Evolutionary conservation across 768 basidiomycete species (phyloP).

Genomic region (Termitomyces sp.): DNA sequence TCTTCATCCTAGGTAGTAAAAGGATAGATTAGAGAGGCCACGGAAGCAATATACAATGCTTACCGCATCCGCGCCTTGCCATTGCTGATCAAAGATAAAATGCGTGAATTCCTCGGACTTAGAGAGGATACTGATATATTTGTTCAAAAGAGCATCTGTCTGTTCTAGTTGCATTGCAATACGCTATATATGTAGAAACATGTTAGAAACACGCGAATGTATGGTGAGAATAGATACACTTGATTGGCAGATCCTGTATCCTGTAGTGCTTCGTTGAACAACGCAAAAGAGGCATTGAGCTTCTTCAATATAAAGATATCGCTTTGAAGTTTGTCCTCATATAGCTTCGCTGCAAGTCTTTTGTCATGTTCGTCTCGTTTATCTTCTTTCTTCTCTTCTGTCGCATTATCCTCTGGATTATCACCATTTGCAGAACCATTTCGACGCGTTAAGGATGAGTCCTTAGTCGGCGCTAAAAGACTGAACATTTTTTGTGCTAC

Average conservation of each 20-base stretch:
- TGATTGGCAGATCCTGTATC: constrained; percentile 66
- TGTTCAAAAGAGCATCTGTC: constrained; percentile 69
- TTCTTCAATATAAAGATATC: constrained; percentile 71
- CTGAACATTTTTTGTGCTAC: constrained; percentile 10
- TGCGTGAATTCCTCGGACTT: constrained; percentile 65
- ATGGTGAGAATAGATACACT: constrained; percentile 30
- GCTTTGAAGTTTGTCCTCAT: constrained; percentile 71
- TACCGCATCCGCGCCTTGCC: constrained; percentile 71
- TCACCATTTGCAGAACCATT: not conserved
- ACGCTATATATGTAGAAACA: constrained; percentile 32
- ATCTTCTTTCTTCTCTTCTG: constrained; percentile 3
- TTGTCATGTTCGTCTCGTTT: constrained; percentile 17
- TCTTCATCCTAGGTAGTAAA: constrained; percentile 51
- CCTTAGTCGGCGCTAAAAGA: constrained; percentile 10
- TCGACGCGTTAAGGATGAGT: constrained; percentile 8
- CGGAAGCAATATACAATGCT: constrained; percentile 17
- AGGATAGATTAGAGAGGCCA: not conserved
- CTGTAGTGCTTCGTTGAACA: constrained; percentile 62
- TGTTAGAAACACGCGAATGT: not conserved
- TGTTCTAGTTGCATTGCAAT: constrained; percentile 62
- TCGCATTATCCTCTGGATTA: not conserved
- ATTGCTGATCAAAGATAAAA: constrained; percentile 71
- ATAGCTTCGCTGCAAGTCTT: constrained; percentile 11
- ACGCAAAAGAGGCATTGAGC: constrained; percentile 62
- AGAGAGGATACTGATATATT: constrained; percentile 64